phyloP scores from a whole-genome alignment of 2,329 filamentous ascomycete genomes.

The Clonostachys sp. region DNA sequence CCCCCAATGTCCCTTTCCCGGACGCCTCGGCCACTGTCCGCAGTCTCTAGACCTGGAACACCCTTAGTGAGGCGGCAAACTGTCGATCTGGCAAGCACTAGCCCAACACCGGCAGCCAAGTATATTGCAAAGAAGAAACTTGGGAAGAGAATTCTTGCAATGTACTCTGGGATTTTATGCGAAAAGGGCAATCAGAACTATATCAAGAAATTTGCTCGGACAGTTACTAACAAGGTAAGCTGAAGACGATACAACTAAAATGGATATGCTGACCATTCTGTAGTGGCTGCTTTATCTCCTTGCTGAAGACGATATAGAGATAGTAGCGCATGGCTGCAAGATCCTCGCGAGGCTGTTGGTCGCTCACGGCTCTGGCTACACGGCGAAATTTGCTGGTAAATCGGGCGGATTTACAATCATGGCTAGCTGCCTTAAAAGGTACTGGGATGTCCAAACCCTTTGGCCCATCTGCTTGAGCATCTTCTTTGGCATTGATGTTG shows the following conservation, averaged over 20 bases:
- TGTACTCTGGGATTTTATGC: slow-evolving; percentile 77
- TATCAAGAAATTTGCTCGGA: slow-evolving; percentile 85
- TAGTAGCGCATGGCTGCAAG: slow-evolving; percentile 75
- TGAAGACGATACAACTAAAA: background rate
- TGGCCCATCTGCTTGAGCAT: slow-evolving; percentile 90
- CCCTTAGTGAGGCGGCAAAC: slow-evolving; percentile 29
- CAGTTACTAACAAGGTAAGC: slow-evolving; percentile 86
- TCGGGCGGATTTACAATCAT: slow-evolving; percentile 86
- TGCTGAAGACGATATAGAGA: slow-evolving; percentile 78
- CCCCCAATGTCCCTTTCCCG: slow-evolving; percentile 41
- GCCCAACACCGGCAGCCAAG: slow-evolving; percentile 21
- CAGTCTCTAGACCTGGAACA: slow-evolving; percentile 32
- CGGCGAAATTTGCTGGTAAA: slow-evolving; percentile 77
- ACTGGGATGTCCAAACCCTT: slow-evolving; percentile 81
- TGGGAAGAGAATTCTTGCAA: slow-evolving; percentile 68
- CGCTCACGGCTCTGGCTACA: slow-evolving; percentile 76
- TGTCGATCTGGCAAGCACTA: slow-evolving; percentile 22
- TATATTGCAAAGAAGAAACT: slow-evolving; percentile 63
- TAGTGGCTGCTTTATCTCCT: slow-evolving; percentile 90
- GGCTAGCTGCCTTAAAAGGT: slow-evolving; percentile 74
- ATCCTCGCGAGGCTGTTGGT: slow-evolving; percentile 81
- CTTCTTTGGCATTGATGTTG: slow-evolving; percentile 79
- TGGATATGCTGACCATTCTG: slow-evolving; percentile 6
- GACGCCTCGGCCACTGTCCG: slow-evolving; percentile 41
- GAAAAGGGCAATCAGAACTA: slow-evolving; percentile 62